Evolutionary conservation across 768 basidiomycete genomes (phyloP).

Genomic region (Pilatotrama ljubarskyi): DNA sequence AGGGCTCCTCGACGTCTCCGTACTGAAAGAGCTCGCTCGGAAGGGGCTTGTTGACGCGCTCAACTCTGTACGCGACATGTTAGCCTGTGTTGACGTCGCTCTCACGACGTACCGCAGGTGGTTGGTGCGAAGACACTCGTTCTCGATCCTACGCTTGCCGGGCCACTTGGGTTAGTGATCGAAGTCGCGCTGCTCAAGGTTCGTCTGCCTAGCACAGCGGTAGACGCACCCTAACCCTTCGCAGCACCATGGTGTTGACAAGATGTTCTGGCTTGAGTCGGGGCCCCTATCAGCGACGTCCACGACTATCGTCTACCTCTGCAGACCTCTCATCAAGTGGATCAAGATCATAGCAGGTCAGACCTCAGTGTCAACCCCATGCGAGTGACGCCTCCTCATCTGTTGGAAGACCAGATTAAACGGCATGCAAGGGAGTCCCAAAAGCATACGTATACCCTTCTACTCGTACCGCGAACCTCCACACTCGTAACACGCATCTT

Average conservation of each 20-base stretch:
- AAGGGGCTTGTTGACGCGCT: constrained; percentile 82
- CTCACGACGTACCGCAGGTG: constrained; percentile 47
- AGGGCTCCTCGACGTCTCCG: constrained; percentile 52
- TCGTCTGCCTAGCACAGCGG: neutral
- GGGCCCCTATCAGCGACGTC: constrained; percentile 83
- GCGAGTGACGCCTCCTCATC: constrained; percentile 24
- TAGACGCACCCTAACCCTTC: neutral
- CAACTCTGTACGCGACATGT: constrained; percentile 60
- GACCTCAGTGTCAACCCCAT: constrained; percentile 28
- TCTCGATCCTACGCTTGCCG: constrained; percentile 84
- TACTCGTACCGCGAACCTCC: constrained; percentile 87
- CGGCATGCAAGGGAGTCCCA: constrained; percentile 66
- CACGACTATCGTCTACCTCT: constrained; percentile 90
- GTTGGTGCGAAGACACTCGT: constrained; percentile 96
- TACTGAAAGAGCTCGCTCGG: constrained; percentile 76
- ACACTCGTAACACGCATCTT: constrained; percentile 82
- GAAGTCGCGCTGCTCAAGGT: constrained; percentile 94
- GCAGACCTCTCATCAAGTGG: constrained; percentile 80
- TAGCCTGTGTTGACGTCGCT: neutral
- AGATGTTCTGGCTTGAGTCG: constrained; percentile 98
- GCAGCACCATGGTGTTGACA: constrained; percentile 98
- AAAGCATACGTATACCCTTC: constrained; percentile 81
- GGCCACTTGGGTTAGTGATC: constrained; percentile 92
- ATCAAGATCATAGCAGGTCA: constrained; percentile 90
- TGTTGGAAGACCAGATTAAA: constrained; percentile 83